These are phyloP conservation scores for Begonia masoniana DNA, from an alignment of 306 rosid species.

Conservation along the genomic window DNA sequence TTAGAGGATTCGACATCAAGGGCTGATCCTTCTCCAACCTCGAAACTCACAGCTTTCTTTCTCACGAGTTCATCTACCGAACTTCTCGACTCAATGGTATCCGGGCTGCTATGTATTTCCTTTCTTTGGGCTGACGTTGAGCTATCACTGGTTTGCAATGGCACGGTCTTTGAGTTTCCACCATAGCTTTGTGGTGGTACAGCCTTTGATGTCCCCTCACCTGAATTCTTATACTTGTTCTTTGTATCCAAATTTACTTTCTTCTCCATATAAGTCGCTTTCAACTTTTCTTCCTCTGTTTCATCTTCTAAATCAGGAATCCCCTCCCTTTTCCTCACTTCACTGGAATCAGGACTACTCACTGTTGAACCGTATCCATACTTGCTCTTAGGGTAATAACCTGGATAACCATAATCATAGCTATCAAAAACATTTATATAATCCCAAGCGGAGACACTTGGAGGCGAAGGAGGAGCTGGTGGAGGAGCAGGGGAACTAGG, in stretches of 20 bases:
- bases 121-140: slow-evolving; percentile 30
- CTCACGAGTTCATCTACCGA: slow-evolving; percentile 28
- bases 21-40: slow-evolving; percentile 33
- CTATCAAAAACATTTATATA: slow-evolving; percentile 60
- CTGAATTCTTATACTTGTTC: slow-evolving; percentile 23
- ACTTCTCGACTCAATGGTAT: slow-evolving; percentile 30
- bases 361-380: slow-evolving; percentile 43
- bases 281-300: slow-evolving; percentile 46
- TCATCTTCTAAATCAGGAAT: slow-evolving; percentile 98
- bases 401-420: slow-evolving; percentile 36
- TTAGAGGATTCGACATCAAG: slow-evolving; percentile 67
- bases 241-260: slow-evolving; percentile 19
- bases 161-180: slow-evolving; percentile 26
- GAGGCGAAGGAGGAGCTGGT: slow-evolving; percentile 90
- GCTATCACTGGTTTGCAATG: slow-evolving; percentile 30
- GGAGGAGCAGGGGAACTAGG: slow-evolving; percentile 36
- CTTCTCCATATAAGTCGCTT: slow-evolving; percentile 27
- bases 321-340: slow-evolving; percentile 93
- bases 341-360: slow-evolving; percentile 86
- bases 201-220: slow-evolving; percentile 65
- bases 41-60: slow-evolving; percentile 80
- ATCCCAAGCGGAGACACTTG: slow-evolving; percentile 68
- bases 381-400: slow-evolving; percentile 20
- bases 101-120: slow-evolving; percentile 54
- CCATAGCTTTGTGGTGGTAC: slow-evolving; percentile 28